Evolutionary conservation across 2,329 filamentous ascomycete genomes (phyloP).

Genomic region (Dryadomyces sulphureus): DNA sequence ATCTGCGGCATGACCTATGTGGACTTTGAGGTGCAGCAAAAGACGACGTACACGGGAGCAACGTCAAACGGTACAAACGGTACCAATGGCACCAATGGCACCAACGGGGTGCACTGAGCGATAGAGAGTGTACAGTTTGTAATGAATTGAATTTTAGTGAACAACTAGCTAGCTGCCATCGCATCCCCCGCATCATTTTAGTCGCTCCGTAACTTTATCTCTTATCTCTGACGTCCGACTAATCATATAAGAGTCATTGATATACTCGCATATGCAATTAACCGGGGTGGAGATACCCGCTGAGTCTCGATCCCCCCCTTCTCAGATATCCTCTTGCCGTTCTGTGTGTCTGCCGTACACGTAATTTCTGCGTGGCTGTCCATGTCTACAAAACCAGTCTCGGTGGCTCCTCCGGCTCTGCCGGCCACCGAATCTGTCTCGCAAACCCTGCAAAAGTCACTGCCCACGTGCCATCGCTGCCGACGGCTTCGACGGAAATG

Average conservation of each 20-base stretch:
- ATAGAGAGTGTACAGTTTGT: neutral
- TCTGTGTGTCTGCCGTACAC: neutral
- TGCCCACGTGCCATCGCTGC: conserved; percentile 10
- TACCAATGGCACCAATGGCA: neutral
- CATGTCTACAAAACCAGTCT: neutral
- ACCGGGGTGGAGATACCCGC: neutral
- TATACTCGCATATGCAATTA: neutral
- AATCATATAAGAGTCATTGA: neutral
- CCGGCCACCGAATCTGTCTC: neutral
- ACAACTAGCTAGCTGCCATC: too few species aligned
- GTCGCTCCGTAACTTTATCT: too few species aligned
- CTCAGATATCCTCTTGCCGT: neutral
- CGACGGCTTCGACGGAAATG: conserved; percentile 9
- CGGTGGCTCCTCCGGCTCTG: neutral
- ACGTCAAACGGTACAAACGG: conserved; percentile 1
- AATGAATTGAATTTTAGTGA: too few species aligned
- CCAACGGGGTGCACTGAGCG: neutral
- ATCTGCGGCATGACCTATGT: conserved; percentile 11
- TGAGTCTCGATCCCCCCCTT: neutral
- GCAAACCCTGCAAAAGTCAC: conserved; percentile 6
- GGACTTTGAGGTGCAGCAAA: conserved; percentile 4
- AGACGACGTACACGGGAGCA: neutral
- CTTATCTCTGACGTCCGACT: neutral
- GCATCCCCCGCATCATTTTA: too few species aligned
- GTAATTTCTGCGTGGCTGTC: neutral